Evolutionary conservation across 31 red algal species (phyloP).

Genomic region (Endocladia muricata): DNA sequence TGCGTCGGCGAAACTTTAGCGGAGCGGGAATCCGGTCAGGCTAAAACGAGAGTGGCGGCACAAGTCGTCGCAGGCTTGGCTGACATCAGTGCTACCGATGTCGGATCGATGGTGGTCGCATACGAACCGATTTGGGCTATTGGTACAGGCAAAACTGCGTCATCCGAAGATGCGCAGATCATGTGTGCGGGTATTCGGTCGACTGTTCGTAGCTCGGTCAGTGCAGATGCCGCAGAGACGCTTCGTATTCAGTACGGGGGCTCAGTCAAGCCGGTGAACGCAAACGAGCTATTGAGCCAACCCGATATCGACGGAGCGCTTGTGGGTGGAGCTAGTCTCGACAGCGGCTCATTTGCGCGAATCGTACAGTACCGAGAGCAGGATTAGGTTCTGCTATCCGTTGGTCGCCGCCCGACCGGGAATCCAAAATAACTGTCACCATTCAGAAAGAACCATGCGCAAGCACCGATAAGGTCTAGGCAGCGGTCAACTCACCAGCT

Average conservation of each 20-base stretch:
- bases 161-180: conserved; percentile 76
- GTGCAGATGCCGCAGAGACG: conserved; percentile 27
- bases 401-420: no score
- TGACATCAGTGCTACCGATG: conserved; percentile 5
- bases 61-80: conserved; percentile 50
- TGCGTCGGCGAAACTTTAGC: conserved; percentile 74
- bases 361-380: no score
- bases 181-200: conserved; percentile 73
- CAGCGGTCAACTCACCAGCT: no score
- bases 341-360: conserved; percentile 22
- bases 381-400: no score
- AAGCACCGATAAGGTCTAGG: no score
- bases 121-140: conserved; percentile 95
- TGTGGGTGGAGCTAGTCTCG: conserved; percentile 76
- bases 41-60: conserved; percentile 49
- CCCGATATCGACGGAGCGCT: conserved; percentile 82
- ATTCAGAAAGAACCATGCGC: no score
- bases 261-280: conserved; percentile 72
- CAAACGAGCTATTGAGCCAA: conserved; percentile 55
- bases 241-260: conserved; percentile 78
- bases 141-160: conserved; percentile 75
- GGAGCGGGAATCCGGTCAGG: conserved; percentile 61
- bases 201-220: conserved; percentile 41
- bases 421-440: no score
- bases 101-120: conserved; percentile 68